Evolutionary conservation across 208 protist species (phyloP), one percentile per base, ranked within the genome.

Genomic region (Trypanosoma melophagium): DNA sequence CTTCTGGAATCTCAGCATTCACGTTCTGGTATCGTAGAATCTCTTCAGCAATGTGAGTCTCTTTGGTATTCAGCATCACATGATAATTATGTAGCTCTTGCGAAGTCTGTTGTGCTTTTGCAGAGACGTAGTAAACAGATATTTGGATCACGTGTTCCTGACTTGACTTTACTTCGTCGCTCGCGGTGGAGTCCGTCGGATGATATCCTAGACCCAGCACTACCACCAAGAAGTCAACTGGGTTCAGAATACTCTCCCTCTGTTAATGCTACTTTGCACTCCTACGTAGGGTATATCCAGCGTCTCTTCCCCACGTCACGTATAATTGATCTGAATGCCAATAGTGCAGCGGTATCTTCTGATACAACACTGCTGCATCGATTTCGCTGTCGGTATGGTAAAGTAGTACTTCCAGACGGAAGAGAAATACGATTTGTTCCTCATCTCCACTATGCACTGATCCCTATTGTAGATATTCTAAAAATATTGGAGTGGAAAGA

Each of bases 371-470:
- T 94, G 21, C 66, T 91, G n/a, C 77, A 83, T 52, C 86, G 90
- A 5, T 71, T 94, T 49, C 71, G 73, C 19, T 96, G 90, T 66
- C 90, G 90, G 1, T 93, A 96, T 69, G 90, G 87, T 17, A 96
- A 94, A 70, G 78, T 92, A 38, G 76, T 79, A 16, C 60, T 59
- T 19, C 69, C 81, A n/a, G 69, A 61, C 7, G 72, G 72, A 24
- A 57, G 49, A 28, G 70, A 65, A 38, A 60, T 60, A 38, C 21
- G 35, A 38, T 76, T 76, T 63, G 41, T 58, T 24, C 62, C 62
- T 24, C 70, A 69, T 38, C 28, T 76, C 10, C 69, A 69, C 28
- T 69, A 76, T 42, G 69, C 50, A 54, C 50, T 76, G 51, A 76
- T 57, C 74, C 77, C 62, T 31, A 73, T 71, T 57, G 44, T 17